Base-by-base conservation (phyloP, 148 eudicot species). In the Rhododendron williamsianum region DNA sequence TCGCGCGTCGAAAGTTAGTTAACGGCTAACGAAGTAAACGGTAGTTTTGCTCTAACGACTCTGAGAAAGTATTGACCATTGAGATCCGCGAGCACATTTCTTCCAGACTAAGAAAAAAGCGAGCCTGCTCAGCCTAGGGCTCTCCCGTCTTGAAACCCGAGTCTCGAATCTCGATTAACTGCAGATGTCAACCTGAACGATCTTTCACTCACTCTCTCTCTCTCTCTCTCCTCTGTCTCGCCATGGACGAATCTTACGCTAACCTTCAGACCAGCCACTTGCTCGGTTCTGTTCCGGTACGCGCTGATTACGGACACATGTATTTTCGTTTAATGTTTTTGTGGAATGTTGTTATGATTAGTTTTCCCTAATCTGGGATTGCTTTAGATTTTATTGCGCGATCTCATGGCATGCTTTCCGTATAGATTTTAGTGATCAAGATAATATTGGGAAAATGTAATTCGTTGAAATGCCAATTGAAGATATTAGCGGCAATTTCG, bases 211-310 rank as follows among this genome's bases (percentile, higher is more conserved):
- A 0, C 36, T 65, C 43, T 43, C 71, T 65, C 45, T 80, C 82
- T 88, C 84, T 76, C 36, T 60, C 36, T 18, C 21, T n/a, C 67
- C 78, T 60, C 82, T 88, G 80, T 81, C 36, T 63, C 4, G 8
- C 87, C 67, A 94, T 93, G 98, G 95, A 92, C 49, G 95, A 95
- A 11, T 90, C 94, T 3, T 87, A 73, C 86, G 74, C 85, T 81
- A 91, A 84, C 87, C 91, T 95, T 41, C 92, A 97, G 6, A 94
- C 93, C 82, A 95, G 97, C 81, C 96, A 94, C 84, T 89, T 96
- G 84, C 91, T 92, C 78, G 99, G 98, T 72, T 95, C 99, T 13
- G 99, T 96, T 69, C 99, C 99, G 83, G 99, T 95, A 92, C 63
- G 90, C 88, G 4, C 13, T 45, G 38, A 48, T 25, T 77, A 2